Evolutionary conservation across 257 asterid genomes (phyloP), one percentile per base, ranked within the genome.

Genomic region (Fraxinus anomala): DNA sequence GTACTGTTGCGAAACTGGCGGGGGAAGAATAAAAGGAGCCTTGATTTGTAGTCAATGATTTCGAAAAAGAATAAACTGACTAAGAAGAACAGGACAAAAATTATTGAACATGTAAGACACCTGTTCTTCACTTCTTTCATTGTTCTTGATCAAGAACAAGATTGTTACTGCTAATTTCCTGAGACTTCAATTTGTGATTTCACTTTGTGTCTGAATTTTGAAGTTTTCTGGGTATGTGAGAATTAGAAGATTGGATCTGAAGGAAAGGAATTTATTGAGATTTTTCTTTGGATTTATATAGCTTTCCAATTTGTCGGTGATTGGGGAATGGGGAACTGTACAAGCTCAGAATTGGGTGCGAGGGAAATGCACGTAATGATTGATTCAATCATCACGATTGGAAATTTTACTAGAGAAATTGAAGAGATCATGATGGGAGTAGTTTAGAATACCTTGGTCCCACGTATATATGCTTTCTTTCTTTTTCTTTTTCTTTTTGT

Each of bases 11-110:
- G 51, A 17, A 77, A 73, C 33, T 78, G 68, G 24, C 72, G 42
- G 78, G 65, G 75, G 72, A 77, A 79, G 47, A 75, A 47, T 31
- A 74, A 40, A 0, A 80, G 76, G 11, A 84, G 70, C 42, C 84
- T 54, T 24, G 86, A 82, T 78, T 76, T 82, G 71, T 82, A 80
- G 75, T 84, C 84, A 21, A 67, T 73, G 10, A 44, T 77, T 21
- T 75, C 61, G 10, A 73, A 73, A 49, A 33, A 77, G 44, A 77
- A 21, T 30, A 82, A 68, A 37, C 73, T 67, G 66, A 49, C 76
- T 5, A 68, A 56, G 24, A 82, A 78, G 26, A 82, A 31, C 16
- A 77, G 65, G 56, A 74, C 51, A 33, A 73, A 73, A 23, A 77
- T 42, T 40, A 72, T 49, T 33, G 70, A 73, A 54, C 72, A 77